These are phyloP conservation scores for Leccinum obscurum DNA, from an alignment of 768 basidiomycete genomes.

Conservation along the genomic window DNA sequence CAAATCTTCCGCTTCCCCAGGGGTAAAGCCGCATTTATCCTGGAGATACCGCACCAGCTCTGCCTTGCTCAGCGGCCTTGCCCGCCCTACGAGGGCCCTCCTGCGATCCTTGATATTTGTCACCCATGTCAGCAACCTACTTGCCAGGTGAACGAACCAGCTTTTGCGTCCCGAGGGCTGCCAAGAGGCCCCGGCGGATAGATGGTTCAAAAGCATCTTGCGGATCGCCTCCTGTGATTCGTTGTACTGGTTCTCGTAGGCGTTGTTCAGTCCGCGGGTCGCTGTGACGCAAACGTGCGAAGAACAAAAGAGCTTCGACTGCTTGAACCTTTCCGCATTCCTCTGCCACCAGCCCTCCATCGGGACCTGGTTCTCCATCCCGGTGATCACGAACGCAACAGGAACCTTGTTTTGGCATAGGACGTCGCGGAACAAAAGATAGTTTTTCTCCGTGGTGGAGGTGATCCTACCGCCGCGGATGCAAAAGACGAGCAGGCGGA, in stretches of 20 bases:
- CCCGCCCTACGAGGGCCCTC: not conserved
- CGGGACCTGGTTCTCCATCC: constrained; percentile 28
- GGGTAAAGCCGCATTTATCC: constrained; percentile 14
- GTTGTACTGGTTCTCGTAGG: constrained; percentile 30
- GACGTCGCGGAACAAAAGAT: constrained; percentile 26
- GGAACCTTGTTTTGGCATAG: constrained; percentile 33
- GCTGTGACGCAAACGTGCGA: constrained; percentile 44
- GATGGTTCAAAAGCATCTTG: constrained; percentile 19
- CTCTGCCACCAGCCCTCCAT: constrained; percentile 36
- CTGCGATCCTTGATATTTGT: constrained; percentile 8
- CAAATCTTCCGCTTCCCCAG: constrained; percentile 15
- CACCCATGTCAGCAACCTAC: constrained; percentile 22
- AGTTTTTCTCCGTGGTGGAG: constrained; percentile 25
- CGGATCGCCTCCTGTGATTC: constrained; percentile 31
- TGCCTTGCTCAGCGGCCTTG: constrained; percentile 12
- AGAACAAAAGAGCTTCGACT: constrained; percentile 15
- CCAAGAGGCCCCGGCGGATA: constrained; percentile 21
- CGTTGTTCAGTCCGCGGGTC: constrained; percentile 22
- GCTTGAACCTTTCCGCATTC: constrained; percentile 32
- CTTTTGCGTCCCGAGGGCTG: constrained; percentile 12
- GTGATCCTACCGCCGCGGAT: constrained; percentile 35
- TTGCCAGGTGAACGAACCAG: constrained; percentile 26
- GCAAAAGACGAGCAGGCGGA: constrained; percentile 33
- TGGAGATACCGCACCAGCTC: constrained; percentile 19
- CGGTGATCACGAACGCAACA: constrained; percentile 32